Evolutionary conservation across 495 filamentous ascomycete species (phyloP), one percentile per base, ranked within the genome.

Genomic region (Penicillium waksmanii): DNA sequence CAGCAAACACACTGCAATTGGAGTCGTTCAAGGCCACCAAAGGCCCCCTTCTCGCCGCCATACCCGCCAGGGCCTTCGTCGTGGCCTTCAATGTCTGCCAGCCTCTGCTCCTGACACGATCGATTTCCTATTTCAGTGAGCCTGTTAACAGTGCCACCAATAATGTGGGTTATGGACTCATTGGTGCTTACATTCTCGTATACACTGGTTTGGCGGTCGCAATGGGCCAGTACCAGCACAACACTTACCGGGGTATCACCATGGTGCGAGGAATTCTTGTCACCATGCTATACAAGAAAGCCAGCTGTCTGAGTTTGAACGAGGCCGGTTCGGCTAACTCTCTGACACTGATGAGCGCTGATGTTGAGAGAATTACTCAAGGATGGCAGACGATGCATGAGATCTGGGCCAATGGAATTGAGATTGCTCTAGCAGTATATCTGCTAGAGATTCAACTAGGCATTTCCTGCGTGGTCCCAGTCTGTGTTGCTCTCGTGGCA

Each of bases 51-150:
- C 63, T 79, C 3, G 67, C 78, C 10, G 82, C 73, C 4, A 71
- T 85, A 47, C 77, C 78, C 3, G 84, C 87, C 3, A 70, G 85
- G 33, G 66, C 81, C 2, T 80, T 72, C 36, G 75, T 85, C 3
- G 84, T 82, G 19, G 87, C 75, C 0, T 85, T 90, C 66, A 82
- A 75, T 52, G 84, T 87, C 58, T 82, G 80, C 42, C 87, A 89
- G 64, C 87, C 88, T 3, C 77, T 91, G 46, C 76, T 91, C 19
- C 77, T 91, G 13, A 76, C 83, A 47, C 72, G 78, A 11, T 77
- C 84, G 0, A 65, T 87, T 5, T 65, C 62, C 7, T 80, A 83
- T 48, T 79, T 82, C 5, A 56, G 74, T 8, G 64, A 80, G 52
- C 74, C 80, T 5, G 71, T 68, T 0, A 77, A 71, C 21, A 40